These are phyloP conservation scores for Silene conica DNA, from an alignment of 148 eudicot genomes.

Conservation along the genomic window DNA sequence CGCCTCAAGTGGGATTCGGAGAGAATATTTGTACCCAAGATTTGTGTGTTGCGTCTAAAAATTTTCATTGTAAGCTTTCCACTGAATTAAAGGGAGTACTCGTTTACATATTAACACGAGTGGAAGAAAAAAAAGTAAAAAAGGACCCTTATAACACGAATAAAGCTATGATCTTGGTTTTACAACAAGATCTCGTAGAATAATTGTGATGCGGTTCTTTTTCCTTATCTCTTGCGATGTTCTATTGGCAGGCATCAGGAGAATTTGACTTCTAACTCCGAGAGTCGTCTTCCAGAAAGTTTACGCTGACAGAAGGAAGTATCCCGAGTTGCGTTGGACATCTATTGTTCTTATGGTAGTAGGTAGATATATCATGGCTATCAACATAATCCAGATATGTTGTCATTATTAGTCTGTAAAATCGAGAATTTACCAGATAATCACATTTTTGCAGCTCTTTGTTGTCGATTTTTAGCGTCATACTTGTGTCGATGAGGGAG, in stretches of 20 bases:
- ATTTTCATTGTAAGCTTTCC: no score
- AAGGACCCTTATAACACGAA: no score
- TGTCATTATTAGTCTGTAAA: conserved; percentile 18
- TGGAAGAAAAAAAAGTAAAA: no score
- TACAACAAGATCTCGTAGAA: neutral
- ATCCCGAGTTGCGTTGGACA: neutral
- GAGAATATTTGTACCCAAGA: no score
- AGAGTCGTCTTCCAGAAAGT: conserved; percentile 13
- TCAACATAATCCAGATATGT: conserved; percentile 18
- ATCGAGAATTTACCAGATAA: conserved; percentile 21
- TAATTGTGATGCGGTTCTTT: neutral
- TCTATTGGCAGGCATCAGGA: conserved; percentile 68
- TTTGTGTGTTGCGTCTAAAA: no score
- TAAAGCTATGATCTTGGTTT: neutral
- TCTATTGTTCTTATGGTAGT: neutral
- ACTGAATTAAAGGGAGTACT: no score
- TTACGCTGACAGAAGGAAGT: conserved; percentile 15
- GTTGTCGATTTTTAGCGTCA: conserved; percentile 11
- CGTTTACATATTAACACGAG: neutral
- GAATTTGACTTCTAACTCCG: conserved; percentile 75
- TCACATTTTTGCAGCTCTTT: conserved; percentile 14
- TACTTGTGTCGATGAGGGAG: neutral
- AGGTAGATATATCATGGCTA: conserved; percentile 23
- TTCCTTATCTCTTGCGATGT: conserved; percentile 1
- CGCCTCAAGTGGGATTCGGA: no score